phyloP scores from a whole-genome alignment of 192 early-diverging fungal species.

The Backusella mclennaniae region DNA sequence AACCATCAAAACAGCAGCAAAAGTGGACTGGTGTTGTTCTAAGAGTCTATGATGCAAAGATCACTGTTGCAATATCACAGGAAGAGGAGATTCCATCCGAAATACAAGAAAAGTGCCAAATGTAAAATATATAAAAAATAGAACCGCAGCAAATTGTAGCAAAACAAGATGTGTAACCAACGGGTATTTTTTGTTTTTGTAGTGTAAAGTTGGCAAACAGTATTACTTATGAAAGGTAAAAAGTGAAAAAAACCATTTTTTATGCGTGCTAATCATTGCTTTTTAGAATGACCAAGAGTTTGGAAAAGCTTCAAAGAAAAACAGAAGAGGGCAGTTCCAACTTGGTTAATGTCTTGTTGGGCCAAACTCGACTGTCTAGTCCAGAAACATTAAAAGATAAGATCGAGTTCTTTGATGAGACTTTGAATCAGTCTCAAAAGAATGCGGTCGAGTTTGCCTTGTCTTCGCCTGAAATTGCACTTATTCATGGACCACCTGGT shows the following conservation, averaged over 20 bases:
- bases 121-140: slow-evolving; percentile 57
- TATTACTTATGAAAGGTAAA: slow-evolving; percentile 47
- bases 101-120: slow-evolving; percentile 60
- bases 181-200: not conserved
- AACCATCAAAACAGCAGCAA: slow-evolving; percentile 29
- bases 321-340: slow-evolving; percentile 25
- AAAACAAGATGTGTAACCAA: not conserved
- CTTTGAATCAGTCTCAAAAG: slow-evolving; percentile 67
- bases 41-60: slow-evolving; percentile 50
- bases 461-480: slow-evolving; percentile 58
- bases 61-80: slow-evolving; percentile 59
- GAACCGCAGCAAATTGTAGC: not conserved
- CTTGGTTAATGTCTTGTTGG: slow-evolving; percentile 48
- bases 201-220: slow-evolving; percentile 48
- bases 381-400: slow-evolving; percentile 28
- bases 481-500: slow-evolving; percentile 74
- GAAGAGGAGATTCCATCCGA: slow-evolving; percentile 51
- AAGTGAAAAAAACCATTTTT: not conserved
- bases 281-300: slow-evolving; percentile 38
- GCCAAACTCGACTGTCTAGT: slow-evolving; percentile 34
- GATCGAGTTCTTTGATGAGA: slow-evolving; percentile 50
- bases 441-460: slow-evolving; percentile 64
- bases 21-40: slow-evolving; percentile 56
- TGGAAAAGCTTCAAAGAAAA: slow-evolving; percentile 42
- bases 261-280: slow-evolving; percentile 20